Evolutionary conservation across 805 yeast species (phyloP), one percentile per base, ranked within the genome.

Genomic region (Yarrowia keelungensis): DNA sequence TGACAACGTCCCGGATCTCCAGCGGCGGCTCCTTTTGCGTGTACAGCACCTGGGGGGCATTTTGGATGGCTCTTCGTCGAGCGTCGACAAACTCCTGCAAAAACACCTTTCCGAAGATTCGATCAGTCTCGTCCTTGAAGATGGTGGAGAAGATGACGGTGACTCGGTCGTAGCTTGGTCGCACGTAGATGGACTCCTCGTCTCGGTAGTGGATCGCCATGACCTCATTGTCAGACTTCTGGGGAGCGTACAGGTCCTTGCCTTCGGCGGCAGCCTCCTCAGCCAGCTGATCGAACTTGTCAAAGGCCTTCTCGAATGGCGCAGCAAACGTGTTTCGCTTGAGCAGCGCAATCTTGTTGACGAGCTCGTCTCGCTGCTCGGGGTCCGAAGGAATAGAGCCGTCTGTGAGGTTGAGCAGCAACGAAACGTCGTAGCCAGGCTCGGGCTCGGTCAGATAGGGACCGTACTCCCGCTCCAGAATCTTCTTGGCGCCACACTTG

Each of bases 21-120:
- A 92, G 83, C 9, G 99, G 99, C n/a, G 98, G 91, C 74, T 91
- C 97, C 71, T 83, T 85, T 76, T 89, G 92, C 7, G 97, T 89
- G 76, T 90, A 93, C 74, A 95, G 85, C 67, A 95, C 99, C 82
- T 95, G 99, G 16, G 99, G 99, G 1, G 98, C 98, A 62, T 95
- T 93, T 80, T 95, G 99, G 70, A 95, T 94, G 5, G 97, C 90
- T 78, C 97, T 86, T 77, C 90, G 90, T 80, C 99, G 87, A 11
- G 98, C 97, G 78, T 93, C 98, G 54, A 92, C 97, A 78, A 93
- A 93, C 80, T 93, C 97, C 72, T 79, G 80, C 70, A 80, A 66
- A 49, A 75, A 75, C 70, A 77, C 77, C 56, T 73, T 74, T 46
- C 80, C 81, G 45, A 79, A 75, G 14, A 78, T 76, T 77, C 91